phyloP scores from a whole-genome alignment of 2,329 filamentous ascomycete species.

The Orbilia blumenaviensis region DNA sequence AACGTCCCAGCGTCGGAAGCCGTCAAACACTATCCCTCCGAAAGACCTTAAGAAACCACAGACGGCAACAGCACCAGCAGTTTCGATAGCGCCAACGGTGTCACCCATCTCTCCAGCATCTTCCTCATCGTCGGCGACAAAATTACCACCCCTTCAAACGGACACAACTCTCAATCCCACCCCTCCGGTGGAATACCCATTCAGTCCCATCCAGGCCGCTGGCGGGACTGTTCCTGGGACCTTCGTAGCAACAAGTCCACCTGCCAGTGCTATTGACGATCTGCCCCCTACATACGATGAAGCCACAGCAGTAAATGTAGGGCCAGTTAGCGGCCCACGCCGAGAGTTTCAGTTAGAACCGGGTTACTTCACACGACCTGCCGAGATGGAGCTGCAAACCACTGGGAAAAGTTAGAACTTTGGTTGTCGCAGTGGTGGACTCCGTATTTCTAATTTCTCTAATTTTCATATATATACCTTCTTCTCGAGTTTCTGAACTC shows the following conservation, averaged over 20 bases:
- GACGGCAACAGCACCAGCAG: slow-evolving; percentile 2
- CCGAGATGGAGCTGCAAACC: slow-evolving; percentile 40
- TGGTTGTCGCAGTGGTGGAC: neutral
- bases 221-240: slow-evolving; percentile 29
- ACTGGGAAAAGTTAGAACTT: slow-evolving; percentile 38
- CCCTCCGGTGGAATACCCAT: slow-evolving; percentile 37
- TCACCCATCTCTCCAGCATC: slow-evolving; percentile 22
- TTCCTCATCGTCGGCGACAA: slow-evolving; percentile 8
- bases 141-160: slow-evolving; percentile 42
- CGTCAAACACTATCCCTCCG: slow-evolving; percentile 6
- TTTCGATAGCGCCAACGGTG: neutral
- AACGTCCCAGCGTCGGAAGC: slow-evolving; percentile 14
- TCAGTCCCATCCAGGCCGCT: slow-evolving; percentile 42
- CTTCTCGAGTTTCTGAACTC: neutral
- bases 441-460: neutral
- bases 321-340: slow-evolving; percentile 57
- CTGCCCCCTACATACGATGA: slow-evolving; percentile 58
- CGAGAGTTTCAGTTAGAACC: slow-evolving; percentile 52
- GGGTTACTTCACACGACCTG: slow-evolving; percentile 43
- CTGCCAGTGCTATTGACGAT: slow-evolving; percentile 27
- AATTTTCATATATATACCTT: slow-evolving; percentile 22
- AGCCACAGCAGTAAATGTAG: slow-evolving; percentile 56
- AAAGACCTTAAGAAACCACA: slow-evolving; percentile 26
- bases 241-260: slow-evolving; percentile 27
- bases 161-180: slow-evolving; percentile 6